Conservation (phyloP, 106 monocot genomes). For the Platanthera guangdongensis region DNA sequence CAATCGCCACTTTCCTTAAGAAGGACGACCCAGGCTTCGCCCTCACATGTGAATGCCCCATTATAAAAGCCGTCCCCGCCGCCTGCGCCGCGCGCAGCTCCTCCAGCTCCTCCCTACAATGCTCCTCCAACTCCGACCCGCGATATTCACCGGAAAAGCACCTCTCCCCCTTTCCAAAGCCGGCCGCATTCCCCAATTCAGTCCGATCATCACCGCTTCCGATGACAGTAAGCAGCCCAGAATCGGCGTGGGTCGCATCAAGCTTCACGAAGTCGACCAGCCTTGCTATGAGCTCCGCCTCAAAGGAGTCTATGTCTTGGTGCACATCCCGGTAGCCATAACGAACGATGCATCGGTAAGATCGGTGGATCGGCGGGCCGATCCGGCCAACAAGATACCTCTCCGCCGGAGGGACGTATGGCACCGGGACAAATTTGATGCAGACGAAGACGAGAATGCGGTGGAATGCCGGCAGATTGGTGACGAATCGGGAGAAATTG, state of each 20-base stretch:
- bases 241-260: constrained; percentile 19
- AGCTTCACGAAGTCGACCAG: constrained; percentile 38
- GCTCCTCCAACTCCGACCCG: not conserved
- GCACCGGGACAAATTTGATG: constrained; percentile 57
- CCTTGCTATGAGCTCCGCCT: constrained; percentile 39
- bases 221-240: constrained; percentile 18
- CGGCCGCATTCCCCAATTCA: not conserved
- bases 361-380: constrained; percentile 37
- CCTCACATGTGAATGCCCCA: constrained; percentile 54
- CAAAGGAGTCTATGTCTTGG: constrained; percentile 44
- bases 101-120: constrained; percentile 35
- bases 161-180: constrained; percentile 27
- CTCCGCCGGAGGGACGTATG: constrained; percentile 41
- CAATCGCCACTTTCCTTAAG: constrained; percentile 38
- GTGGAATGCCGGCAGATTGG: constrained; percentile 76
- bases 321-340: constrained; percentile 66
- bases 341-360: constrained; percentile 60
- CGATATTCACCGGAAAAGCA: constrained; percentile 19
- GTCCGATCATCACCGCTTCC: constrained; percentile 6
- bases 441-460: constrained; percentile 56
- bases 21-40: constrained; percentile 44
- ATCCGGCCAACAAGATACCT: constrained; percentile 60
- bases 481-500: constrained; percentile 69
- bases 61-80: constrained; percentile 56
- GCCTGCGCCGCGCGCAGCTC: constrained; percentile 37